These are phyloP conservation scores for Conoideocrella luteorostrata DNA, from an alignment of 2,329 filamentous ascomycete genomes.

Conservation along the genomic window DNA sequence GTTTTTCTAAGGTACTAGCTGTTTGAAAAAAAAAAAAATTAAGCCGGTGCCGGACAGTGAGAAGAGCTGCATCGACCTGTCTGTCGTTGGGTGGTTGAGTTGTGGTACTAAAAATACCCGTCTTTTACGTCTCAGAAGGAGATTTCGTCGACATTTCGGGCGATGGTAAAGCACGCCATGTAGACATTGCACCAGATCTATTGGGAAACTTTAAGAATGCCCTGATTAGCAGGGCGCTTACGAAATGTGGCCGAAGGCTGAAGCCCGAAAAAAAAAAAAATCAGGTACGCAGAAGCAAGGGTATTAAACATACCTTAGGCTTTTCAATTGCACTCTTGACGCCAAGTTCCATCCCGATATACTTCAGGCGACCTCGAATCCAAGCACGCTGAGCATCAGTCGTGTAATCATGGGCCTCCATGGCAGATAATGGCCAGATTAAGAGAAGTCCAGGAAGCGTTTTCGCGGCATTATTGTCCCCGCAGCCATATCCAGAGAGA, in stretches of 20 bases:
- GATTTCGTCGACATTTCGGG: not conserved
- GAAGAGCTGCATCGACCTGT: too few relatives aligned
- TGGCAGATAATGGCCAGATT: not conserved
- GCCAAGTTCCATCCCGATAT: not conserved
- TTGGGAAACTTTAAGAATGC: not conserved
- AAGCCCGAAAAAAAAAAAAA: too few relatives aligned
- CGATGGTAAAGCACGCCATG: not conserved
- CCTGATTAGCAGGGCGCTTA: not conserved
- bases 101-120: too few relatives aligned
- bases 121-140: too few relatives aligned
- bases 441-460: not conserved
- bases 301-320: not conserved
- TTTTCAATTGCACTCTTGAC: not conserved
- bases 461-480: not conserved
- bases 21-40: too few relatives aligned
- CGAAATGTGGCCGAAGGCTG: too few relatives aligned
- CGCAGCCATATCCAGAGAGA: not conserved
- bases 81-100: too few relatives aligned
- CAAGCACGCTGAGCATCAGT: constrained; percentile 1
- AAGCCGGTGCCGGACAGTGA: too few relatives aligned
- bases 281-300: too few relatives aligned
- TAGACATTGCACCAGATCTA: not conserved
- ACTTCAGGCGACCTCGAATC: not conserved
- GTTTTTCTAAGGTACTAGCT: too few relatives aligned
- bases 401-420: not conserved